Evolutionary conservation across 495 filamentous ascomycete genomes (phyloP).

Genomic region (Neurospora pannonica): DNA sequence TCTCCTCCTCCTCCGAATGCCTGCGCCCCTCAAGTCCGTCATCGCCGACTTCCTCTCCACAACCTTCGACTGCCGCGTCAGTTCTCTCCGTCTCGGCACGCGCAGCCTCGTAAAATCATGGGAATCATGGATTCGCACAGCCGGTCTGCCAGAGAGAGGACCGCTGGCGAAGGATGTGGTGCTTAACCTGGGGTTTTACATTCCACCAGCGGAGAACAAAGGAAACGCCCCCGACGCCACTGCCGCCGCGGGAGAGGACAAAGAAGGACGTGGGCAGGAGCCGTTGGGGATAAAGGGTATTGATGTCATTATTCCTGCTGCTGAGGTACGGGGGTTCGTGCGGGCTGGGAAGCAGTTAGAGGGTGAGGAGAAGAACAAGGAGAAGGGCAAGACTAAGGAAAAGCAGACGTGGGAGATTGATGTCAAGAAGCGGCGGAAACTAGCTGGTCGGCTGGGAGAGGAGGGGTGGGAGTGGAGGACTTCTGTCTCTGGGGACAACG

Average conservation of each 20-base stretch:
- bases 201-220: constrained; percentile 16
- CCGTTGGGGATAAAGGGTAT: constrained; percentile 29
- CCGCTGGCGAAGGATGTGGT: constrained; percentile 28
- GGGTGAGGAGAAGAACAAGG: neutral
- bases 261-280: neutral
- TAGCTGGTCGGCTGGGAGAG: constrained; percentile 30
- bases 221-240: neutral
- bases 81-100: constrained; percentile 30
- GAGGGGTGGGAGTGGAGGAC: constrained; percentile 39
- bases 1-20: constrained; percentile 38
- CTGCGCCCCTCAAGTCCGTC: constrained; percentile 28
- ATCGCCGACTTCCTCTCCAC: constrained; percentile 35
- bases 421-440: constrained; percentile 20
- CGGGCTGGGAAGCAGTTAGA: too few species aligned
- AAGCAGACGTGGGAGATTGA: constrained; percentile 15
- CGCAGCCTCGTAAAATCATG: constrained; percentile 26
- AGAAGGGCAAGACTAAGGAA: constrained; percentile 5
- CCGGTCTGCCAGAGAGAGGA: fast-evolving
- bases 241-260: neutral
- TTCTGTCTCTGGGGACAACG: neutral
- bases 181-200: constrained; percentile 31
- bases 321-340: constrained; percentile 21
- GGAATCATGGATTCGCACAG: constrained; percentile 27
- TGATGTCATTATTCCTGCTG: constrained; percentile 32
- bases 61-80: constrained; percentile 40